Evolutionary conservation across 2,329 filamentous ascomycete species (phyloP).

Genomic region (Zarea fungicola): DNA sequence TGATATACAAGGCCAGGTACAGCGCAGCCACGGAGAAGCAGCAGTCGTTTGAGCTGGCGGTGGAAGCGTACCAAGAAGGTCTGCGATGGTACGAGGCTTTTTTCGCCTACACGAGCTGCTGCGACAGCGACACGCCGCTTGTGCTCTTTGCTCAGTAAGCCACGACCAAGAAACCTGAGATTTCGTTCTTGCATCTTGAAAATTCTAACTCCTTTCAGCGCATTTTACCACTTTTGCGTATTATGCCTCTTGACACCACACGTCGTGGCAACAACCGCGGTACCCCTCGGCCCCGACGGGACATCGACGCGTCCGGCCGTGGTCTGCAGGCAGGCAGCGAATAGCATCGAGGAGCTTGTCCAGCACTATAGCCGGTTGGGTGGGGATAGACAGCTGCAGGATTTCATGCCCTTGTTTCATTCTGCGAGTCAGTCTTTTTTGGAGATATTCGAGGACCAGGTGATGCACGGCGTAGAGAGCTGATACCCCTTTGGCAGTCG

Average conservation of each 20-base stretch:
- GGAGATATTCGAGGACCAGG: background rate
- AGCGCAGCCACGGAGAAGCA: background rate
- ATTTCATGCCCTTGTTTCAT: slow-evolving; percentile 7
- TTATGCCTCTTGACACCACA: slow-evolving; percentile 4
- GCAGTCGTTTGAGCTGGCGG: background rate
- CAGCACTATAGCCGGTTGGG: background rate
- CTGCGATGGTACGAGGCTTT: slow-evolving; percentile 7
- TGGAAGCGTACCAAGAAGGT: background rate
- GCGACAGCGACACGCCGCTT: background rate
- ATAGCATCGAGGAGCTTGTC: background rate
- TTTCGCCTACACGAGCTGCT: slow-evolving; percentile 3
- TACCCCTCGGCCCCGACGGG: background rate
- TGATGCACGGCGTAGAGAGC: too few relatives aligned
- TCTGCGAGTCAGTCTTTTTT: background rate
- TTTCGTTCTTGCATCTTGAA: background rate
- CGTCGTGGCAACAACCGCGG: background rate
- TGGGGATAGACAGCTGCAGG: background rate
- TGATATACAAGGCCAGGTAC: background rate
- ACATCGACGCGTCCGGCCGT: background rate
- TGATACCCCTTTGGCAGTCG: too few relatives aligned
- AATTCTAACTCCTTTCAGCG: too few relatives aligned
- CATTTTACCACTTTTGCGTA: slow-evolving; percentile 6
- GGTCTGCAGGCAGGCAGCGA: background rate
- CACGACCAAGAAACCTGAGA: background rate
- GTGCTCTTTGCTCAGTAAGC: slow-evolving; percentile 6